These are phyloP conservation scores for Penicillium daleae DNA, from an alignment of 495 filamentous ascomycete genomes.

Conservation along the genomic window DNA sequence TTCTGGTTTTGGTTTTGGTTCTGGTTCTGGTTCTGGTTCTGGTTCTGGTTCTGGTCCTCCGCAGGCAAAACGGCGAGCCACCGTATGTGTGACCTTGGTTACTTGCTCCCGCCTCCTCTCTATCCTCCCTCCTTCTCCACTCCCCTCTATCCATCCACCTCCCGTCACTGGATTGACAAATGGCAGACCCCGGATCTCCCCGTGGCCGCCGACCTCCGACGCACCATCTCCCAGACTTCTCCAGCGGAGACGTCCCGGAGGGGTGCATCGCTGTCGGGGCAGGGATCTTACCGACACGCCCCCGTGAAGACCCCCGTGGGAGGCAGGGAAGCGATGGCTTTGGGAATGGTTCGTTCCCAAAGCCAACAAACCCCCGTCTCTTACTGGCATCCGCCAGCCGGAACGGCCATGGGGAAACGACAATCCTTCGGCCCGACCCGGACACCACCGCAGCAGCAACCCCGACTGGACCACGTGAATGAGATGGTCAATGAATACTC, in stretches of 20 bases:
- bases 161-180: slow-evolving; percentile 52
- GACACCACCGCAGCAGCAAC: slow-evolving; percentile 6
- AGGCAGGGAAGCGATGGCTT: neutral
- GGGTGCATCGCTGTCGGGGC: slow-evolving; percentile 23
- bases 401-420: slow-evolving; percentile 32
- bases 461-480: slow-evolving; percentile 40
- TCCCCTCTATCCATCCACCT: slow-evolving; percentile 26
- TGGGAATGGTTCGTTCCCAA: slow-evolving; percentile 49
- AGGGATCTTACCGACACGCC: slow-evolving; percentile 38
- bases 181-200: slow-evolving; percentile 52
- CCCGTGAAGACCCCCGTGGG: slow-evolving; percentile 6
- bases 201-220: slow-evolving; percentile 39
- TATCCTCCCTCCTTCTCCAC: slow-evolving; percentile 25
- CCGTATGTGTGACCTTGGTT: slow-evolving; percentile 55
- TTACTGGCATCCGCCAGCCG: slow-evolving; percentile 34
- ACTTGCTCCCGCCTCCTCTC: slow-evolving; percentile 40
- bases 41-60: slow-evolving; percentile 46
- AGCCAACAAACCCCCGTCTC: slow-evolving; percentile 50
- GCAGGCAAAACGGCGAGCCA: slow-evolving; percentile 53
- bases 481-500: slow-evolving; percentile 37
- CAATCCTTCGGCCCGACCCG: slow-evolving; percentile 41
- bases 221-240: slow-evolving; percentile 41
- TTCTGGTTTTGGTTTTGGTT: slow-evolving; percentile 1
- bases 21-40: neutral
- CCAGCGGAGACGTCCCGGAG: slow-evolving; percentile 34